Conservation (phyloP, 2,329 filamentous ascomycete species). For the Drechslerella dactyloides region DNA sequence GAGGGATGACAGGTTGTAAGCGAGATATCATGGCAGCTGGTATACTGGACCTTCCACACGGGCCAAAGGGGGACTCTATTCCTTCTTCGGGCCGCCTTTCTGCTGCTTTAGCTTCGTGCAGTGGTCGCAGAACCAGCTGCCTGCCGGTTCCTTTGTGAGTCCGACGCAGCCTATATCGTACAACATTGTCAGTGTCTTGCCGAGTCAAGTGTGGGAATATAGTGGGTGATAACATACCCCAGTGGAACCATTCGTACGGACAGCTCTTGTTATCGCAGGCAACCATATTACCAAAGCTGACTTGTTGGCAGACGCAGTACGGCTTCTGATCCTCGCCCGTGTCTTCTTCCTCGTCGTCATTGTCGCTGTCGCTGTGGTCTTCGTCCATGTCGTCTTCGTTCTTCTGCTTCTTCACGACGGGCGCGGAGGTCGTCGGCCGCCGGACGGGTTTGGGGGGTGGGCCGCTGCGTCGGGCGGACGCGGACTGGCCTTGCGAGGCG, state of each 20-base stretch:
- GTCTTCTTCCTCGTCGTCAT: constrained; percentile 69
- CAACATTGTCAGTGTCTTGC: too few relatives aligned
- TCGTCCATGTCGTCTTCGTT: constrained; percentile 47
- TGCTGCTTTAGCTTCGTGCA: constrained; percentile 46
- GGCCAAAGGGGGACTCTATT: constrained; percentile 38
- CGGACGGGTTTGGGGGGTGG: constrained; percentile 40
- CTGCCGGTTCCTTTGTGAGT: constrained; percentile 44
- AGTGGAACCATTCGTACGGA: constrained; percentile 83
- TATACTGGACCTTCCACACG: constrained; percentile 41
- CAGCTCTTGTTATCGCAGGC: constrained; percentile 85
- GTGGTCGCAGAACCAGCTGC: constrained; percentile 50
- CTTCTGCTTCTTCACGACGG: constrained; percentile 27
- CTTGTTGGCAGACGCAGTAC: constrained; percentile 82
- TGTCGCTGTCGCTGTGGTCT: constrained; percentile 47
- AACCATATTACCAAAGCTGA: constrained; percentile 87
- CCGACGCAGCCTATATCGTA: constrained; percentile 36
- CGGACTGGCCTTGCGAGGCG: constrained; percentile 14
- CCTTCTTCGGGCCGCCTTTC: constrained; percentile 48
- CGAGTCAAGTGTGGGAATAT: neutral
- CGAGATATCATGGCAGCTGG: constrained; percentile 8
- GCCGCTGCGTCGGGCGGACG: constrained; percentile 30
- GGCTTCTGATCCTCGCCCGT: constrained; percentile 76
- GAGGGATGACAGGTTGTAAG: neutral
- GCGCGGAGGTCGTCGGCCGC: constrained; percentile 22
- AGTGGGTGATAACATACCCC: constrained; percentile 32